A percentile compares a stretch with the other conserved stretches of the same genome.
phyloP scores from a whole-genome alignment of 345 rosid genomes.

The Clarkia xantiana region DNA sequence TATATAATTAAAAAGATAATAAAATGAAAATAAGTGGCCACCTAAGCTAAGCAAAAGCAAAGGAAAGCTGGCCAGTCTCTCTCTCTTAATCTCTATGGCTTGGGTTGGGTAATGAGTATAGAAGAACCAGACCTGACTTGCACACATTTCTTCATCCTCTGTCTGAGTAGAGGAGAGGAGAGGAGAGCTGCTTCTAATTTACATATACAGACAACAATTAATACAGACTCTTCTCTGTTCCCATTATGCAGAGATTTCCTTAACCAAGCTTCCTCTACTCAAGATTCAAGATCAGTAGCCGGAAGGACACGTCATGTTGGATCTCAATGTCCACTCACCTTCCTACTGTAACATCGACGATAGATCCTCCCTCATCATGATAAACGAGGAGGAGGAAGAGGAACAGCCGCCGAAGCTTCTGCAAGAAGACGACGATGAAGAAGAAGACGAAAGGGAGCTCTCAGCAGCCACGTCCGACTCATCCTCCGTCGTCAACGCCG shows the following conservation, averaged over 20 bases:
- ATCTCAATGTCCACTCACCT: slow-evolving; percentile 48
- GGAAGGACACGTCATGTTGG: slow-evolving; percentile 23
- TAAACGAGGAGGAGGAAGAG: neutral
- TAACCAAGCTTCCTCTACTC: neutral
- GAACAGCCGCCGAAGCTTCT: slow-evolving; percentile 1
- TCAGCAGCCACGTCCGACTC: slow-evolving; percentile 38
- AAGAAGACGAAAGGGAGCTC: slow-evolving; percentile 13
- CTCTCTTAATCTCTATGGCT: no score
- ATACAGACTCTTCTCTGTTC: neutral
- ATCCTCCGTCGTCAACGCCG: slow-evolving; percentile 27
- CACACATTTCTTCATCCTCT: no score
- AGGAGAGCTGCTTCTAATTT: no score
- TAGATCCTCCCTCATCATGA: neutral
- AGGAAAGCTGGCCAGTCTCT: no score
- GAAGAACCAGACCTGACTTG: no score
- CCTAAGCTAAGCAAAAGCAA: no score
- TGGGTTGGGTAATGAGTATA: no score
- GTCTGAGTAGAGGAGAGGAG: no score
- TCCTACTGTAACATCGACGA: slow-evolving; percentile 8
- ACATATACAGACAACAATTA: no score
- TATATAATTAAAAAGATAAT: no score
- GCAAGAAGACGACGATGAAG: slow-evolving; percentile 12
- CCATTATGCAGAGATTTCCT: neutral
- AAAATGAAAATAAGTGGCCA: no score
- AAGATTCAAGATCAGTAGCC: neutral